Conservation (phyloP, 768 basidiomycete species). For the Tulasnella sp. region DNA sequence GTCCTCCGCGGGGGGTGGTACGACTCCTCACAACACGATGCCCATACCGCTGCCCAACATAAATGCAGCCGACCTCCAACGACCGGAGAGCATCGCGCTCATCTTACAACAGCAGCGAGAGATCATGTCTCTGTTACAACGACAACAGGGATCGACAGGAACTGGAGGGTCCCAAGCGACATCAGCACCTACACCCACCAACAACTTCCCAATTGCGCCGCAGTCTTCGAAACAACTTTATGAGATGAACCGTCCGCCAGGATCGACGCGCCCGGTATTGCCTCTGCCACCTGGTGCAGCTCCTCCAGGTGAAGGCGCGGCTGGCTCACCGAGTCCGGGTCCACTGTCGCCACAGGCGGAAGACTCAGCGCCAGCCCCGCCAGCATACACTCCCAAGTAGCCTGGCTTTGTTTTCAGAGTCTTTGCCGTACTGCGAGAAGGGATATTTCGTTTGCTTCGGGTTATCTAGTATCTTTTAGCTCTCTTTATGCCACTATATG, state of each 20-base stretch:
- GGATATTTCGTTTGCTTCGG: too few relatives aligned
- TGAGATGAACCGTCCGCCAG: neutral
- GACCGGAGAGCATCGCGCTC: conserved; percentile 1
- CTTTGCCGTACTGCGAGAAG: too few relatives aligned
- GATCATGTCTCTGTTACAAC: neutral
- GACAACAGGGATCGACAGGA: neutral
- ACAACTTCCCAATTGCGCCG: neutral
- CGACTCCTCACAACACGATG: neutral
- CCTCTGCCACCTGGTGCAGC: neutral
- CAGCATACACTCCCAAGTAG: too few relatives aligned
- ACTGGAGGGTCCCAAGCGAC: neutral
- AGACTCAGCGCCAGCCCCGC: too few relatives aligned
- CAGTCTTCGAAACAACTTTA: neutral
- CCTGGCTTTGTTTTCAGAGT: too few relatives aligned
- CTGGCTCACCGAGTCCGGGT: too few relatives aligned
- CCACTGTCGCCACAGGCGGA: too few relatives aligned
- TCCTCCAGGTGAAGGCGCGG: too few relatives aligned
- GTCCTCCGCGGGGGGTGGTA: too few relatives aligned
- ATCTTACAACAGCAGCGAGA: neutral
- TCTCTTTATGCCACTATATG: too few relatives aligned
- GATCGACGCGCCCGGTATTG: neutral
- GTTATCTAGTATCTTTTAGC: too few relatives aligned
- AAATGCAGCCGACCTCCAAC: neutral
- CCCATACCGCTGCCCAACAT: neutral
- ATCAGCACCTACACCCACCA: neutral